These are phyloP conservation scores for Xylaria digitata DNA, from an alignment of 2,329 filamentous ascomycete species.

Conservation along the genomic window DNA sequence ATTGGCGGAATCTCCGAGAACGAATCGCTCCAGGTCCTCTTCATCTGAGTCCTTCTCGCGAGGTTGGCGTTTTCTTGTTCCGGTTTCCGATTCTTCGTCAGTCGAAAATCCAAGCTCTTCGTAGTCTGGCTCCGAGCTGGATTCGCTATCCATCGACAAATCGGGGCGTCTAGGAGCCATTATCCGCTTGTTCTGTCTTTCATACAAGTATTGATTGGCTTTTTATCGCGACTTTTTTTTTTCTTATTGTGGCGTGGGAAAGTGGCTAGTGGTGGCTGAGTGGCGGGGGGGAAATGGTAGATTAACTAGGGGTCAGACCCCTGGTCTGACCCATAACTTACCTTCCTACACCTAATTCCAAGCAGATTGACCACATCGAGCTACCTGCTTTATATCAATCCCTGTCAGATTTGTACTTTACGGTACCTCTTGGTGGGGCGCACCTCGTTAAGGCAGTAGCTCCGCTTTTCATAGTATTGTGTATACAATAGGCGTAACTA, in stretches of 20 bases:
- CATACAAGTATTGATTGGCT: constrained; percentile 6
- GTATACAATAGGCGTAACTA: not conserved
- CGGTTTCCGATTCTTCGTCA: constrained; percentile 48
- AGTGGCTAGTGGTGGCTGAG: no score
- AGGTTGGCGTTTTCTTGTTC: constrained; percentile 46
- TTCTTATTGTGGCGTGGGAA: no score
- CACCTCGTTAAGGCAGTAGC: constrained; percentile 16
- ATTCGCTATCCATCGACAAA: constrained; percentile 42
- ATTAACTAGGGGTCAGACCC: no score
- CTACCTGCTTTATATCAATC: constrained; percentile 12
- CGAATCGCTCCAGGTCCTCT: constrained; percentile 84
- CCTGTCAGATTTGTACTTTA: constrained; percentile 6
- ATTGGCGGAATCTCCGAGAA: constrained; percentile 87
- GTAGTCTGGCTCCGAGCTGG: constrained; percentile 43
- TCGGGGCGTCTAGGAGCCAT: constrained; percentile 44
- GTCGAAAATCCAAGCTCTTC: constrained; percentile 44
- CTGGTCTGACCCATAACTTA: no score
- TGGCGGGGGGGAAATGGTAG: no score
- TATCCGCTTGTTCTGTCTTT: constrained; percentile 18
- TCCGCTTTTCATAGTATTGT: not conserved
- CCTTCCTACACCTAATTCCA: no score
- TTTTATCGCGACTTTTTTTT: constrained; percentile 45
- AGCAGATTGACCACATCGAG: no score
- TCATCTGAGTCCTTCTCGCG: constrained; percentile 83
- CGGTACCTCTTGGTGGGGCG: constrained; percentile 12